phyloP scores from a whole-genome alignment of 768 basidiomycete species.

The Neoboletus magnificus region DNA sequence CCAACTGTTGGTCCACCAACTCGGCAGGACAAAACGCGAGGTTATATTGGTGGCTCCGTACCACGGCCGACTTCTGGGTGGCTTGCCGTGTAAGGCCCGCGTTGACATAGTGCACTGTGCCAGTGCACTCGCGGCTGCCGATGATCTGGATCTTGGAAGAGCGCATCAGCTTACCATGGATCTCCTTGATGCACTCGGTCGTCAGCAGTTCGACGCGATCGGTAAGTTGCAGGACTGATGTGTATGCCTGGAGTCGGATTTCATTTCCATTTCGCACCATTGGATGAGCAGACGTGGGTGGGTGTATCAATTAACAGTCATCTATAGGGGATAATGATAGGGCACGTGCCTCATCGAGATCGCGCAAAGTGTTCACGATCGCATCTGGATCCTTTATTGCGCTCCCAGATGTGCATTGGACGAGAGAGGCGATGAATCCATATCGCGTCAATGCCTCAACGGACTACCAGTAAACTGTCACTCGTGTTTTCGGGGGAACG shows the following conservation, averaged over 20 bases:
- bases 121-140: constrained; percentile 5
- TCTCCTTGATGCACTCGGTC: constrained; percentile 27
- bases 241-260: constrained; percentile 22
- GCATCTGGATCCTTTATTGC: constrained; percentile 23
- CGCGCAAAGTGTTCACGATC: constrained; percentile 18
- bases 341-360: constrained; percentile 26
- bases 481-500: not conserved
- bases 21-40: constrained; percentile 32
- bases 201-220: constrained; percentile 27
- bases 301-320: not conserved
- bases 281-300: not conserved
- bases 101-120: constrained; percentile 26
- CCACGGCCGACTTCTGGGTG: constrained; percentile 29
- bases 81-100: constrained; percentile 28
- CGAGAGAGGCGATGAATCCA: constrained; percentile 25
- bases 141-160: constrained; percentile 29
- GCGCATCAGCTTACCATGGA: constrained; percentile 30
- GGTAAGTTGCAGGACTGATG: constrained; percentile 16
- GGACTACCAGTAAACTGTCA: constrained; percentile 17
- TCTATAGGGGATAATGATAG: not conserved
- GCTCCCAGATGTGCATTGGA: constrained; percentile 24
- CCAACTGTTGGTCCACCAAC: constrained; percentile 31
- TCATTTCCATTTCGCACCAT: not conserved
- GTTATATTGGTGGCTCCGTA: constrained; percentile 33
- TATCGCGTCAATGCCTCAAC: constrained; percentile 23